A percentile compares a stretch with the other conserved stretches of the same genome.
These are phyloP conservation scores for Amanita jacksonii DNA, from an alignment of 768 basidiomycete species.

Conservation along the genomic window DNA sequence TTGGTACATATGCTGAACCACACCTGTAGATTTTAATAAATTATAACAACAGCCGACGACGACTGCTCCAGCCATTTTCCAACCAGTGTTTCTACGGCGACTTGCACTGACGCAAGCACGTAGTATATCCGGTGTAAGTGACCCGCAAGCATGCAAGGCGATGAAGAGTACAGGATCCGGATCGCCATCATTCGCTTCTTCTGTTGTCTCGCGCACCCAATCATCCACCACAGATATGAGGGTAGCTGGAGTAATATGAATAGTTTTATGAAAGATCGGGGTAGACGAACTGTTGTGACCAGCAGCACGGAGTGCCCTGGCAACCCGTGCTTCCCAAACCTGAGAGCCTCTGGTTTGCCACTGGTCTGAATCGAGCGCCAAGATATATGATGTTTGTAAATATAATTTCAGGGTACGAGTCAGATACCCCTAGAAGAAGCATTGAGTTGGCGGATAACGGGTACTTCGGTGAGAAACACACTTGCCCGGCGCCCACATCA, in stretches of 20 bases:
- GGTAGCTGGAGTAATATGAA: constrained; percentile 41
- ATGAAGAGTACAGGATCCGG: constrained; percentile 47
- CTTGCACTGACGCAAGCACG: constrained; percentile 36
- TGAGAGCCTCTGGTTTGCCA: constrained; percentile 51
- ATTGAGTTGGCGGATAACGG: constrained; percentile 2
- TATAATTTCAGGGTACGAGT: constrained; percentile 38
- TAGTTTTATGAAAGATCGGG: constrained; percentile 45
- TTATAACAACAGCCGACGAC: constrained; percentile 80
- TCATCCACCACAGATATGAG: constrained; percentile 37
- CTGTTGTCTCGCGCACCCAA: constrained; percentile 36
- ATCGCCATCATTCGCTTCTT: constrained; percentile 1
- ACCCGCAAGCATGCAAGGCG: constrained; percentile 70
- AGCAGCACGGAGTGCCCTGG: constrained; percentile 13
- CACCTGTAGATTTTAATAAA: constrained; percentile 46
- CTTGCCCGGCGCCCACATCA: constrained; percentile 70
- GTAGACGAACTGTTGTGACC: background rate
- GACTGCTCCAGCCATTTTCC: constrained; percentile 45
- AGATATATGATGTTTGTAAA: constrained; percentile 31
- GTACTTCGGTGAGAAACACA: constrained; percentile 16
- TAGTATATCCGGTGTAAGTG: constrained; percentile 57
- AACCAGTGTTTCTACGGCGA: constrained; percentile 15
- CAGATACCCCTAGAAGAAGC: constrained; percentile 42
- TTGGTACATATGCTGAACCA: constrained; percentile 3
- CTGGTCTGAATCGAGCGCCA: constrained; percentile 58
- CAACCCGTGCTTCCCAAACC: constrained; percentile 26